A percentile compares a stretch with the other conserved stretches of the same genome.
Evolutionary conservation across 495 filamentous ascomycete genomes (phyloP).

Genomic region (Clohesyomyces aquaticus): DNA sequence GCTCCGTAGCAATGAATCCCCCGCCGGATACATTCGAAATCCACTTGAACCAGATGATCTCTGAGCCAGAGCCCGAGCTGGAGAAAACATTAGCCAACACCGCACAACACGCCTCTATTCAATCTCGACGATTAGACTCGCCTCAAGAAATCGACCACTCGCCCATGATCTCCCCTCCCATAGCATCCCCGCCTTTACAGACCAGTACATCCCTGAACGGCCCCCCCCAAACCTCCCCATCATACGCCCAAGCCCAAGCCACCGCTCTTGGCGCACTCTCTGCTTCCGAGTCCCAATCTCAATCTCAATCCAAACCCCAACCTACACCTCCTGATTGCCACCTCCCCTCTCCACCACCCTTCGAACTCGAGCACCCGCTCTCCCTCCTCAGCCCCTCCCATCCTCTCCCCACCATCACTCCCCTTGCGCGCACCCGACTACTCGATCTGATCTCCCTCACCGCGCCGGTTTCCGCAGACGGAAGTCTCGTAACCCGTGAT

Average conservation of each 20-base stretch:
- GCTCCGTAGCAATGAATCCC: slow-evolving; percentile 12
- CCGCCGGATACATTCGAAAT: slow-evolving; percentile 16
- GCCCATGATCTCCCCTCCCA: no score
- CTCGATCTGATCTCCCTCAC: slow-evolving; percentile 52
- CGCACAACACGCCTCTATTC: slow-evolving; percentile 15
- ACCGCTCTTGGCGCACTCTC: no score
- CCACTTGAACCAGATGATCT: slow-evolving; percentile 20
- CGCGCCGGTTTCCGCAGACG: slow-evolving; percentile 50
- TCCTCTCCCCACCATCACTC: slow-evolving; percentile 46
- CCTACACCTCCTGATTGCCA: no score
- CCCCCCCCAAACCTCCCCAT: no score
- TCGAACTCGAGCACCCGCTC: slow-evolving; percentile 41
- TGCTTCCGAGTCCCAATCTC: no score
- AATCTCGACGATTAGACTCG: no score
- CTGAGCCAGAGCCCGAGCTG: not conserved
- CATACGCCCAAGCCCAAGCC: no score
- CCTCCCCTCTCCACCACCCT: not conserved
- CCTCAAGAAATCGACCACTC: no score
- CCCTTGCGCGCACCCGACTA: slow-evolving; percentile 49
- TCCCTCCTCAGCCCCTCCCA: slow-evolving; percentile 47
- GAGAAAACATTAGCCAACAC: slow-evolving; percentile 14
- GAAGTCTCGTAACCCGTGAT: slow-evolving; percentile 48
- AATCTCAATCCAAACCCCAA: no score
- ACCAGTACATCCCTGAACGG: no score
- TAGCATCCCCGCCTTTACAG: no score